Evolutionary conservation across 1,284 basidiomycete genomes (phyloP), one percentile per base, ranked within the genome.

Genomic region (Sporisorium graminicola): DNA sequence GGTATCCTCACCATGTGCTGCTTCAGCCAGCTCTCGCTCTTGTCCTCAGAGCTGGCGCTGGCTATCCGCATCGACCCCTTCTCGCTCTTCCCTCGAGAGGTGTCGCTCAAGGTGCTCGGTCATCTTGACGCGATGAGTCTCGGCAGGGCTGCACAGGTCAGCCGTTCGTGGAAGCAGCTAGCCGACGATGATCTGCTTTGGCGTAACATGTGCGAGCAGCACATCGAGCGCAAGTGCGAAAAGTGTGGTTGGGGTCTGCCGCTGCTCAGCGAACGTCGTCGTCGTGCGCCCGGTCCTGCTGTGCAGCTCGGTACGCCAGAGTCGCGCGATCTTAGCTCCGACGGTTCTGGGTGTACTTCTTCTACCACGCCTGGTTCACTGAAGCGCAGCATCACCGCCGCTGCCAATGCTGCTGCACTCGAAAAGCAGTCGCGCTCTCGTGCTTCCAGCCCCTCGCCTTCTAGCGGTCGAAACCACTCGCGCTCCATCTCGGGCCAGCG

Each of bases 1-100:
- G 96, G 96, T 33, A 90, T 99, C 67, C 91, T 99, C 79, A 98
- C 97, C n/a, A 99, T 99, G 94, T 99, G 96, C 86, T 99, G 96
- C 87, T 98, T 97, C 88, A 94, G 94, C 43, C 96, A 98, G 83
- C 91, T 99, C n/a, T 98, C 96, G 24, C 92, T 98, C 62, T 91
- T 99, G 54, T 93, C 94, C 16, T 94, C 97, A 72, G 93, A 95
- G 65, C 91, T 99, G 63, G 89, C 91, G 26, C 91, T 93, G 76
- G 91, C 98, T 72, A 98, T 97, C 86, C 92, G 96, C 73, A 83
- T 85, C 57, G 97, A 99, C 86, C 97, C 97, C 10, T 96, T 99
- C 87, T 88, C 90, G 52, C 90, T 95, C 74, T 90, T 99, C 52
- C 97, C 96, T 0, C 91, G 93, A 63, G 96, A 99, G 86, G 90